phyloP scores from a whole-genome alignment of 352 stramenopile species.

The Phytophthora palmivora region DNA sequence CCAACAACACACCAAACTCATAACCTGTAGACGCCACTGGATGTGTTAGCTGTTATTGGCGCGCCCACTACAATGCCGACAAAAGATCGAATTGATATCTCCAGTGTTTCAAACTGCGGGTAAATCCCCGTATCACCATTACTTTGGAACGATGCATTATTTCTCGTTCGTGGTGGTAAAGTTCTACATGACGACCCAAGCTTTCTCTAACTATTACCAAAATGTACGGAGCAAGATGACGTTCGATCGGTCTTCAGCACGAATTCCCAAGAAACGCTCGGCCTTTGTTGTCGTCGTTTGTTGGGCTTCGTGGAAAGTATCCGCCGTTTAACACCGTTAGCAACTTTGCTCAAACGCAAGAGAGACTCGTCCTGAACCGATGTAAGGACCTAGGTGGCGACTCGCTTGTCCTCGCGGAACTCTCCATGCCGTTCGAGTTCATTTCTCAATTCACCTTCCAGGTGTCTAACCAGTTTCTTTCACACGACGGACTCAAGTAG shows the following conservation, averaged over 20 bases:
- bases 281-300: too few species aligned
- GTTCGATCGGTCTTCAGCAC: constrained; percentile 18
- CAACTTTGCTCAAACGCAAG: constrained; percentile 7
- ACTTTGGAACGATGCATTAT: too few species aligned
- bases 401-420: neutral
- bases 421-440: constrained; percentile 19
- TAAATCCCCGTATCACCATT: too few species aligned
- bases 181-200: neutral
- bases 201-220: neutral
- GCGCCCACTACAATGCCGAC: too few species aligned
- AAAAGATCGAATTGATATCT: too few species aligned
- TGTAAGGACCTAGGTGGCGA: neutral
- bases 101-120: too few species aligned
- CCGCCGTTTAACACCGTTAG: constrained; percentile 32
- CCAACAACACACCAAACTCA: too few species aligned
- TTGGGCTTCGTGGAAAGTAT: constrained; percentile 14
- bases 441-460: constrained; percentile 47
- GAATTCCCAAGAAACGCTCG: constrained; percentile 27
- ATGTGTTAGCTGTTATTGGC: too few species aligned
- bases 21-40: too few species aligned
- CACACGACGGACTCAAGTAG: neutral
- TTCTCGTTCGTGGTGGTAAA: too few species aligned
- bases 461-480: constrained; percentile 34
- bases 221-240: constrained; percentile 7
- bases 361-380: constrained; percentile 12